Percentiles rank a stretch among this genome's conserved stretches.
phyloP scores from a whole-genome alignment of 1,139 yeast genomes.

The Zygosaccharomyces pseudobailii region DNA sequence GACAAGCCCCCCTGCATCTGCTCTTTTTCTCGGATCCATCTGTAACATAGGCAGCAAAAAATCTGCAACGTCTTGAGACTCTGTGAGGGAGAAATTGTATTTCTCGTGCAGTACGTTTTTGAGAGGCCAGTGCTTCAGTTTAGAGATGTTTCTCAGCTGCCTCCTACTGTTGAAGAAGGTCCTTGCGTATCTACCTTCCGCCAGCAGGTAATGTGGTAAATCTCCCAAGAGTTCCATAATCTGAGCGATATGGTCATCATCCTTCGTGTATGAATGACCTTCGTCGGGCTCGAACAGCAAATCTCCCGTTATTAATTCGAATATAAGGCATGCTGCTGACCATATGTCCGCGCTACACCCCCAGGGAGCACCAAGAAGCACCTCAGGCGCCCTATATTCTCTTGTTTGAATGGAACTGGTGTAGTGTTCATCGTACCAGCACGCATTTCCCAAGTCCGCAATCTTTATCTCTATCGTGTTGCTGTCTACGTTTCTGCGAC shows the following conservation, averaged over 20 bases:
- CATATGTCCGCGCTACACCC: slow-evolving; percentile 73
- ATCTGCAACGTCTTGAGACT: slow-evolving; percentile 52
- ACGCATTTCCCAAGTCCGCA: slow-evolving; percentile 74
- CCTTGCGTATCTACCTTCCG: slow-evolving; percentile 48
- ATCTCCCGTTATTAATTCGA: slow-evolving; percentile 72
- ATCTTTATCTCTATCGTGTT: slow-evolving; percentile 49
- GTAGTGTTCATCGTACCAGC: slow-evolving; percentile 61
- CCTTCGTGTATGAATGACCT: slow-evolving; percentile 50
- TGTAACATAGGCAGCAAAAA: slow-evolving; percentile 64
- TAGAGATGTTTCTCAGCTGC: slow-evolving; percentile 51
- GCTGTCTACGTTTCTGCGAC: slow-evolving; percentile 8
- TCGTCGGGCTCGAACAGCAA: slow-evolving; percentile 62
- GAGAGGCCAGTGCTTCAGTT: slow-evolving; percentile 62
- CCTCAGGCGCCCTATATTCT: slow-evolving; percentile 72
- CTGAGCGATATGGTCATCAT: slow-evolving; percentile 74
- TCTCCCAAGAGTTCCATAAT: slow-evolving; percentile 61
- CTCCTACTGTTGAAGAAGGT: slow-evolving; percentile 52
- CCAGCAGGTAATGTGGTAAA: slow-evolving; percentile 47
- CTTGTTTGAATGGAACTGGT: slow-evolving; percentile 73
- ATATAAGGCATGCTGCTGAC: slow-evolving; percentile 68
- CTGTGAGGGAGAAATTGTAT: slow-evolving; percentile 47
- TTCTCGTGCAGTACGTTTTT: slow-evolving; percentile 56
- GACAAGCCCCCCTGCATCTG: slow-evolving; percentile 73
- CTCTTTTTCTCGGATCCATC: slow-evolving; percentile 61
- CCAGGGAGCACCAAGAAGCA: slow-evolving; percentile 57